Conservation (phyloP, 345 rosid species). For the Lagerstroemia speciosa region DNA sequence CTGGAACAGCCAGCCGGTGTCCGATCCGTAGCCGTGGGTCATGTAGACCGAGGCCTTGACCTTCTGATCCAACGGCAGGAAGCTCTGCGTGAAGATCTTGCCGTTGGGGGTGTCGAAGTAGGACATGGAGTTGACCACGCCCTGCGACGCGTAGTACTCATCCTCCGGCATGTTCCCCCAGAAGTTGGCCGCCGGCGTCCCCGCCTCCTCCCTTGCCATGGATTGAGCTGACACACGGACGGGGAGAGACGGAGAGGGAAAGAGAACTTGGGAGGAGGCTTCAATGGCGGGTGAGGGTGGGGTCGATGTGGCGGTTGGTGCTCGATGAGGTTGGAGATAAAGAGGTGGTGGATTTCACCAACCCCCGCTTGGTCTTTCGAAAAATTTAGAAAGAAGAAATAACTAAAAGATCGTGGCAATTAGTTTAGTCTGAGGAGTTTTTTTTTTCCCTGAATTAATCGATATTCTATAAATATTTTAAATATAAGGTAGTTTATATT, state of each 20-base stretch:
- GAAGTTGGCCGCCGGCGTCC: slow-evolving; percentile 46
- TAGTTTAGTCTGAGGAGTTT: no score
- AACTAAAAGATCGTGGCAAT: no score
- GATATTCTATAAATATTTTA: no score
- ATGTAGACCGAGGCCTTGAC: slow-evolving; percentile 72
- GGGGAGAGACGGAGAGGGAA: neutral
- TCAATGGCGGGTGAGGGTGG: neutral
- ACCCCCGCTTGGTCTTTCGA: no score
- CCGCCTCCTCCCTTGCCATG: slow-evolving; percentile 11
- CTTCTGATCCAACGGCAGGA: slow-evolving; percentile 57
- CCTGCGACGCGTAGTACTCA: slow-evolving; percentile 78
- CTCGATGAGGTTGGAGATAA: slow-evolving; percentile 1
- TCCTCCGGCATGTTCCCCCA: slow-evolving; percentile 90
- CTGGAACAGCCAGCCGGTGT: slow-evolving; percentile 89
- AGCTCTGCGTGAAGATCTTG: slow-evolving; percentile 75
- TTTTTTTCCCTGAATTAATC: no score
- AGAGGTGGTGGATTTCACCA: no score
- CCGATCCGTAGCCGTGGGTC: slow-evolving; percentile 94
- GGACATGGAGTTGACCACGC: slow-evolving; percentile 59
- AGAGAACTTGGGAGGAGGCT: neutral
- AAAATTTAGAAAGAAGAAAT: no score
- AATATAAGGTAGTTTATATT: no score
- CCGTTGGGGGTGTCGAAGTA: slow-evolving; percentile 85
- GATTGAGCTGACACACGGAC: neutral
- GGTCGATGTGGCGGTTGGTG: no score